Base-by-base conservation (phyloP, 352 stramenopile species). In the Thalassiosira mediterranea region DNA sequence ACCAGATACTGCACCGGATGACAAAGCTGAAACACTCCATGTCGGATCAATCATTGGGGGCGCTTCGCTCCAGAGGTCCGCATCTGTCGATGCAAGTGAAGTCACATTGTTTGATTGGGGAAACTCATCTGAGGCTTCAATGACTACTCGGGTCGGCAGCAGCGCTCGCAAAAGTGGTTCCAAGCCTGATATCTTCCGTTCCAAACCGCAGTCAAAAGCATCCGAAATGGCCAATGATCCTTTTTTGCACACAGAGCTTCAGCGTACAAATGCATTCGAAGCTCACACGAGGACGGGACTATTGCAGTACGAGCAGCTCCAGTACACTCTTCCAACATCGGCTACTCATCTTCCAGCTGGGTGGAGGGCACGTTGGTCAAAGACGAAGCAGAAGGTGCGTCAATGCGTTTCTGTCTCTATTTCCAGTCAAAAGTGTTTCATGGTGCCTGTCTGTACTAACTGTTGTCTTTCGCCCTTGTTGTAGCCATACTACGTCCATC, bases 401-500 rank as follows among this genome's bases (percentile, higher is more conserved):
- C n/a, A n/a, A n/a, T n/a, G n/a, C n/a, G n/a, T n/a, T n/a, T n/a
- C n/a, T n/a, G n/a, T n/a, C n/a, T n/a, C n/a, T n/a, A n/a, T n/a
- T n/a, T n/a, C n/a, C n/a, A n/a, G n/a, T n/a, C n/a, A n/a, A n/a
- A n/a, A n/a, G n/a, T n/a, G n/a, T n/a, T n/a, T n/a, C n/a, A n/a
- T n/a, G n/a, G n/a, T n/a, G n/a, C n/a, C n/a, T n/a, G n/a, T n/a
- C n/a, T n/a, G n/a, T n/a, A n/a, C n/a, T n/a, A n/a, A n/a, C n/a
- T n/a, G n/a, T n/a, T n/a, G n/a, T n/a, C n/a, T n/a, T n/a, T n/a
- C n/a, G n/a, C n/a, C n/a, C n/a, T n/a, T n/a, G n/a, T n/a, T n/a
- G n/a, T n/a, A n/a, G 42, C 81, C 81, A 1, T 89, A 83, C 40
- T 93, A 90, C 47, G 51, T 77, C 1, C 87, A 91, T 51, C 84